These are phyloP conservation scores for Nevesoporus exiguus DNA, from an alignment of 768 basidiomycete genomes.

Conservation along the genomic window DNA sequence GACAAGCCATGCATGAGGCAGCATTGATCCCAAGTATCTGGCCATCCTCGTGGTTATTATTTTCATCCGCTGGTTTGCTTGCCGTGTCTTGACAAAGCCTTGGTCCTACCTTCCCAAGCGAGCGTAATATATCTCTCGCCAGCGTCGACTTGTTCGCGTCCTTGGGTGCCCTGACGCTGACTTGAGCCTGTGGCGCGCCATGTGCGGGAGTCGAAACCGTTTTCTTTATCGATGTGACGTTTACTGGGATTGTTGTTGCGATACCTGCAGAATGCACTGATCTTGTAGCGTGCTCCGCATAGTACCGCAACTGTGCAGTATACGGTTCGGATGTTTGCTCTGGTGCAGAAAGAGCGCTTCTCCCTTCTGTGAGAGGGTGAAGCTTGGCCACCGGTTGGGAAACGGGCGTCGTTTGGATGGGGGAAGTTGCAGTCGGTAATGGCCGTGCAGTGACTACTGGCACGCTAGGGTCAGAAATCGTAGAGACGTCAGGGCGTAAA, in stretches of 20 bases:
- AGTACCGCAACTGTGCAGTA: slow-evolving; percentile 18
- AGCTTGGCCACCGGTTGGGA: not conserved
- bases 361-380: not conserved
- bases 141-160: slow-evolving; percentile 50
- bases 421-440: not conserved
- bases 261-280: not conserved
- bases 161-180: slow-evolving; percentile 26
- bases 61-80: not conserved
- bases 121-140: slow-evolving; percentile 54
- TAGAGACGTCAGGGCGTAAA: not conserved
- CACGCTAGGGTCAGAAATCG: not conserved
- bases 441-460: not conserved
- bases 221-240: not conserved
- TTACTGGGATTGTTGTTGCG: not conserved
- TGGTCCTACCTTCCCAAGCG: slow-evolving; percentile 36
- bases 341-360: not conserved
- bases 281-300: slow-evolving; percentile 18
- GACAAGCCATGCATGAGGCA: not conserved
- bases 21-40: not conserved
- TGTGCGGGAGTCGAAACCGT: slow-evolving; percentile 8
- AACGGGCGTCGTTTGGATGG: not conserved
- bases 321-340: slow-evolving; percentile 4
- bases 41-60: not conserved
- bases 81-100: slow-evolving; percentile 6
- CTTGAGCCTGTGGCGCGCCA: not conserved